phyloP scores from a whole-genome alignment of 208 protist genomes.

The Leishmania arabica region DNA sequence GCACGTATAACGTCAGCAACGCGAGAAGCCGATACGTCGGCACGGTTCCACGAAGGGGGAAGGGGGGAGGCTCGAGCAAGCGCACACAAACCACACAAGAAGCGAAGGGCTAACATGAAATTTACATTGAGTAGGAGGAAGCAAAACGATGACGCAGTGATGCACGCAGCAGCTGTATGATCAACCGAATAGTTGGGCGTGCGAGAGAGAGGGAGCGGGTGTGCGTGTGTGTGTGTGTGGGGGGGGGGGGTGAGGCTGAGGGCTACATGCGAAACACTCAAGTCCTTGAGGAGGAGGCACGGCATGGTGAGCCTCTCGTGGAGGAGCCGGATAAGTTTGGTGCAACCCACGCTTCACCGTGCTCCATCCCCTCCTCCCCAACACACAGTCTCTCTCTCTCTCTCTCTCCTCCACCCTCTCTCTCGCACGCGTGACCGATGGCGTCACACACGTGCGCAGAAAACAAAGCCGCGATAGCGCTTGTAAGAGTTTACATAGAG shows the following conservation, averaged over 20 bases:
- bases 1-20: neutral
- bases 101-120: neutral
- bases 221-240: too few relatives aligned
- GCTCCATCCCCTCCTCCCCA: neutral
- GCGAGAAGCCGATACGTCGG: neutral
- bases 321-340: neutral
- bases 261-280: neutral
- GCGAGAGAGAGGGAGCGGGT: neutral
- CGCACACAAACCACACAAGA: neutral
- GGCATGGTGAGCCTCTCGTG: neutral
- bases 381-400: neutral
- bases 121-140: neutral
- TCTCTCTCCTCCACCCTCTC: neutral
- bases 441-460: neutral
- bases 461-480: neutral
- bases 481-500: too few relatives aligned
- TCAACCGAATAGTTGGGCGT: neutral
- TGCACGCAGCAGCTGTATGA: neutral
- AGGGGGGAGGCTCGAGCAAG: neutral
- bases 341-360: neutral
- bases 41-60: neutral
- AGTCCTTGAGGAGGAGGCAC: neutral
- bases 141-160: neutral
- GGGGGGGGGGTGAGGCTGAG: neutral
- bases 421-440: neutral